Conservation (phyloP, 305 asterid genomes). For the Nicotiana rustica region DNA sequence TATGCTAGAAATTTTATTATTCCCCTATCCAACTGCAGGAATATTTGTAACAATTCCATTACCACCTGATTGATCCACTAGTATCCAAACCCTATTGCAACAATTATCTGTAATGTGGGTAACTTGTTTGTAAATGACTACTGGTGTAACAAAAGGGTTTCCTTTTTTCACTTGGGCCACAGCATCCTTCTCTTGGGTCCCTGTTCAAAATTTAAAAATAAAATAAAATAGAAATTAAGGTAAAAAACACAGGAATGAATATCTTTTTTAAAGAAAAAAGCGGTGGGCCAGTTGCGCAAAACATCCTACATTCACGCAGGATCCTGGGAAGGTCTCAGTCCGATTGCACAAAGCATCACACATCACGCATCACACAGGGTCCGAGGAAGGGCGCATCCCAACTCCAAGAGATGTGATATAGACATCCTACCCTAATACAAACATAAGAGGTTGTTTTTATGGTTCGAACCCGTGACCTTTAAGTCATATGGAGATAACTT, state of each 20-base stretch:
- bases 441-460: too few species aligned
- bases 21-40: not conserved
- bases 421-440: too few species aligned
- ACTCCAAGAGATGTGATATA: too few species aligned
- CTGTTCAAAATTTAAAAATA: not conserved
- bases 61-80: conserved; percentile 28
- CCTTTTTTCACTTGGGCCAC: not conserved
- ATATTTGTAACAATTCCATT: conserved; percentile 18
- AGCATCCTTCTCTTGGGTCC: not conserved
- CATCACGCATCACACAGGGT: too few species aligned
- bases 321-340: too few species aligned
- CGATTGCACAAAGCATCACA: too few species aligned
- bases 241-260: not conserved
- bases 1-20: not conserved
- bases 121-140: conserved; percentile 22
- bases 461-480: too few species aligned
- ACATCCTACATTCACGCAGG: too few species aligned
- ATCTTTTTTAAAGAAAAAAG: too few species aligned
- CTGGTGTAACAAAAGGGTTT: conserved; percentile 21
- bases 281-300: too few species aligned
- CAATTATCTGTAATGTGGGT: not conserved
- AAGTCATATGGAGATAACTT: too few species aligned
- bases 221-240: not conserved
- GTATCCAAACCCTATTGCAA: conserved; percentile 22
- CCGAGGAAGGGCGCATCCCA: too few species aligned